Evolutionary conservation across 1,139 yeast genomes (phyloP), one percentile per base, ranked within the genome.

Genomic region (Blastobotrys malaysiensis): DNA sequence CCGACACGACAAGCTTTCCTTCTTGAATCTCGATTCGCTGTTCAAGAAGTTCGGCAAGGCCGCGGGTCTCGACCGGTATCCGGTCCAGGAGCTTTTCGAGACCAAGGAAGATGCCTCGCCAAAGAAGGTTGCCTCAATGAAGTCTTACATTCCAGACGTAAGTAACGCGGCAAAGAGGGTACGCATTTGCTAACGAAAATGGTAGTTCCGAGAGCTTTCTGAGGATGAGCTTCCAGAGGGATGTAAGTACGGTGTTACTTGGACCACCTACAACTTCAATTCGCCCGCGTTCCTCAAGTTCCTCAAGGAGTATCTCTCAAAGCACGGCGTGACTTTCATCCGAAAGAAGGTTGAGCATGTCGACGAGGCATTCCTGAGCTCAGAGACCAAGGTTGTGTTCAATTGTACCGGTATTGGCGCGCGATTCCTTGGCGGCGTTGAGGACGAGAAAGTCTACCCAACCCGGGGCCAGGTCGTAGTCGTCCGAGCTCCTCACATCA

Each of bases 331-430:
- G n/a, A 63, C 58, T 0, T 79, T 84, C 56, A 59, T 65, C 11
- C 74, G 81, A 57, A 66, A 68, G 31, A 75, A 71, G 44, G 59
- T 85, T 46, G 65, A 73, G 1, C 84, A 83, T 63, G 74, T 86
- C 49, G 67, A 77, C 9, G 82, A 84, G 60, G 88, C 86, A 0
- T 82, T 70, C 51, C 7, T 51, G 7, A 27, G 26, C 26, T 46
- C 52, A 1, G 57, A 60, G 9, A 76, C 81, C 13, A 72, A 73
- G 48, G 72, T 68, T 2, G 83, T 84, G 13, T 83, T 85, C 74
- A 86, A 86, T 63, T 84, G 90, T 67, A 74, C 87, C 0, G 93
- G 91, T 14, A 73, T 82, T 45, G 87, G 88, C 1, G 83, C 90
- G 3, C 73, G 72, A 48, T 61, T 68, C 1, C 69, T 86, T 3